Conservation (phyloP, 2,329 filamentous ascomycete species). For the Cladosporium sp. region DNA sequence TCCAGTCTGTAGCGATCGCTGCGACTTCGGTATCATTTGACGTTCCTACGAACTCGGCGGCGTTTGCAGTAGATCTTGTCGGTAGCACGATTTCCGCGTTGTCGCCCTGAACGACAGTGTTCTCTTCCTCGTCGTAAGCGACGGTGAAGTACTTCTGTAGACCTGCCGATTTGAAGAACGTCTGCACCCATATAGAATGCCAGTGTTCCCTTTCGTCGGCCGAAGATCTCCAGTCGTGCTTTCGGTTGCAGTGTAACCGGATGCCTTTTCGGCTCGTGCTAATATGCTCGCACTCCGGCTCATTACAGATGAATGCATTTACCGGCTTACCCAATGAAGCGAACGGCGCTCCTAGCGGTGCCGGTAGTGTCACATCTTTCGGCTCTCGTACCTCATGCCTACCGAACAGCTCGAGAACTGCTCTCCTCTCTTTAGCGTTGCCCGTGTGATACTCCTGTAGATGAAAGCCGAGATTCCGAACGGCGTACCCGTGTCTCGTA, state of each 20-base stretch:
- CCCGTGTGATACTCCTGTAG: too few relatives aligned
- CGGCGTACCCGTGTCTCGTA: too few relatives aligned
- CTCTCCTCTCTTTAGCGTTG: neutral
- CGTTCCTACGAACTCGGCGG: too few relatives aligned
- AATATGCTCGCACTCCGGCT: neutral
- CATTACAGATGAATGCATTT: neutral
- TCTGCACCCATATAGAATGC: constrained; percentile 13
- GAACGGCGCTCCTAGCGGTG: neutral
- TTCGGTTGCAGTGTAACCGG: neutral
- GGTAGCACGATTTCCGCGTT: neutral
- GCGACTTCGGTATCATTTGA: neutral
- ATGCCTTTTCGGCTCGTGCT: neutral
- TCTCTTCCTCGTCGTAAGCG: neutral
- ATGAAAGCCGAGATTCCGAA: too few relatives aligned
- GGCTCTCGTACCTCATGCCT: neutral
- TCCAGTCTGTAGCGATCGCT: neutral
- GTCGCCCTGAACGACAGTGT: neutral
- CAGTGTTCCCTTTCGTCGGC: constrained; percentile 1
- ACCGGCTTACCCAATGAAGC: neutral
- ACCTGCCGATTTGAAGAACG: constrained; percentile 15
- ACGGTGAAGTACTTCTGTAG: constrained; percentile 16
- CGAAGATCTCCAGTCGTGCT: constrained; percentile 10
- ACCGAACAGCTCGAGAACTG: neutral
- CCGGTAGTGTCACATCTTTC: neutral
- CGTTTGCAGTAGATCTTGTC: neutral